Percentiles rank a stretch among this genome's conserved stretches.
These are phyloP conservation scores for Penicillium bovifimosum DNA, from an alignment of 495 filamentous ascomycete species.

Conservation along the genomic window DNA sequence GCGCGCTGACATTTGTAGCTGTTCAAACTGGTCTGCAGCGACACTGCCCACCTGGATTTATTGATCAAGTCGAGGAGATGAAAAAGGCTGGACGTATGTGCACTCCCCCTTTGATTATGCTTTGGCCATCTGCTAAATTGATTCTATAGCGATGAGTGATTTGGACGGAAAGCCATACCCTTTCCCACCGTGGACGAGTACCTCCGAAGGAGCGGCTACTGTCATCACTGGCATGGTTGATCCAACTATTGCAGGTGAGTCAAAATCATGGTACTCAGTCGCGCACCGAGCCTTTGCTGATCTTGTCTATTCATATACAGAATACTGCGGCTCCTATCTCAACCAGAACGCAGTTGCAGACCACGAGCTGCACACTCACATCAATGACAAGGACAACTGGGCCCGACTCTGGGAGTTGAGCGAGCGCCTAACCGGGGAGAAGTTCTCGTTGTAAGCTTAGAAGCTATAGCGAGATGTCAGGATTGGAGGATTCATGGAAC, in stretches of 20 bases:
- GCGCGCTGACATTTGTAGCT: background rate
- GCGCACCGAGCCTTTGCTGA: background rate
- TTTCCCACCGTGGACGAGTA: constrained; percentile 9
- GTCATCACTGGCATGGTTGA: constrained; percentile 24
- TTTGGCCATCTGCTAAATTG: background rate
- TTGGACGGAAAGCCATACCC: constrained; percentile 11
- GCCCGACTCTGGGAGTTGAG: constrained; percentile 16
- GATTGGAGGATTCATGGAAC: too few relatives aligned
- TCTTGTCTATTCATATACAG: background rate
- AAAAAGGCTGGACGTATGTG: constrained; percentile 10
- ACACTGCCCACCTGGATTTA: constrained; percentile 8
- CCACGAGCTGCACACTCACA: constrained; percentile 16
- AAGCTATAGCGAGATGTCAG: too few relatives aligned
- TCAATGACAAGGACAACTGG: constrained; percentile 13
- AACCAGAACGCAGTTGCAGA: constrained; percentile 16
- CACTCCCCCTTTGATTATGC: too few relatives aligned
- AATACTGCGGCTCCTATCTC: constrained; percentile 8
- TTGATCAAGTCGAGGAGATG: constrained; percentile 6
- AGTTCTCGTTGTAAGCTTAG: background rate
- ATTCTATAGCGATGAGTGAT: constrained; percentile 7
- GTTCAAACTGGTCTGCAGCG: constrained; percentile 14
- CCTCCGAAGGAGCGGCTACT: constrained; percentile 17
- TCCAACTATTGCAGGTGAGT: constrained; percentile 16
- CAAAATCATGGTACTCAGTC: background rate
- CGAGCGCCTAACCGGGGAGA: constrained; percentile 12